Conservation (phyloP, 164 flowering plant genomes). For the Cinnamomum micranthum region DNA sequence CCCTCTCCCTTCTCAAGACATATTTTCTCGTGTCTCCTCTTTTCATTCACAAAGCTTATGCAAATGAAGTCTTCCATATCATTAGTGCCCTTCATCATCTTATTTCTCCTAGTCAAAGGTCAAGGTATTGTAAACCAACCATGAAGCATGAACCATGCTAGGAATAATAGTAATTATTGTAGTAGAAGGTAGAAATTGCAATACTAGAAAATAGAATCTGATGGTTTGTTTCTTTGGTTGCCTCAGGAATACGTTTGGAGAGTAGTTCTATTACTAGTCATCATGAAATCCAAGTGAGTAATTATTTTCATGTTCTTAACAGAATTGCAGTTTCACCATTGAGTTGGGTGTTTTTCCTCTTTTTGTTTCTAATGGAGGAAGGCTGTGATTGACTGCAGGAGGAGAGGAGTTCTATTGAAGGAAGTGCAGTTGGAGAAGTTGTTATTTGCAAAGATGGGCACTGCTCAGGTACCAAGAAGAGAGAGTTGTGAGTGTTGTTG, state of each 20-base stretch:
- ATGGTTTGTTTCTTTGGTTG: slow-evolving; percentile 2
- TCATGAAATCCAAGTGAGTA: slow-evolving; percentile 26
- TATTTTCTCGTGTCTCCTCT: not conserved
- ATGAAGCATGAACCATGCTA: too few relatives aligned
- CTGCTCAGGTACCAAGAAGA: slow-evolving; percentile 47
- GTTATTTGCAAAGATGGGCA: slow-evolving; percentile 30
- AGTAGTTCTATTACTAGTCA: slow-evolving; percentile 13
- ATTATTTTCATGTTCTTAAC: slow-evolving; percentile 2
- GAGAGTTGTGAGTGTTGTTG: slow-evolving; percentile 28
- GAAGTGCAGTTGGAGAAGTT: slow-evolving; percentile 9
- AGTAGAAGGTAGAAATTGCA: too few relatives aligned
- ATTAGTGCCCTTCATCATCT: slow-evolving; percentile 15
- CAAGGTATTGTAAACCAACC: slow-evolving; percentile 29
- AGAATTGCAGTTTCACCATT: not conserved
- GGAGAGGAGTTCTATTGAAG: slow-evolving; percentile 11
- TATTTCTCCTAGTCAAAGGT: slow-evolving; percentile 25
- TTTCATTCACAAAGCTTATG: not conserved
- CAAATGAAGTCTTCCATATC: slow-evolving; percentile 26
- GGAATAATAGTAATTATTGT: not conserved
- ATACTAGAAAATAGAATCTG: not conserved
- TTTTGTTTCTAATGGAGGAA: not conserved
- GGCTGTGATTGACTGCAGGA: slow-evolving; percentile 16
- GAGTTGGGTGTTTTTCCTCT: slow-evolving; percentile 1
- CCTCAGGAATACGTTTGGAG: slow-evolving; percentile 38
- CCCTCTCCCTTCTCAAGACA: not conserved